These are phyloP conservation scores for Penicillium cataractarum DNA, from an alignment of 495 filamentous ascomycete species.

Conservation along the genomic window DNA sequence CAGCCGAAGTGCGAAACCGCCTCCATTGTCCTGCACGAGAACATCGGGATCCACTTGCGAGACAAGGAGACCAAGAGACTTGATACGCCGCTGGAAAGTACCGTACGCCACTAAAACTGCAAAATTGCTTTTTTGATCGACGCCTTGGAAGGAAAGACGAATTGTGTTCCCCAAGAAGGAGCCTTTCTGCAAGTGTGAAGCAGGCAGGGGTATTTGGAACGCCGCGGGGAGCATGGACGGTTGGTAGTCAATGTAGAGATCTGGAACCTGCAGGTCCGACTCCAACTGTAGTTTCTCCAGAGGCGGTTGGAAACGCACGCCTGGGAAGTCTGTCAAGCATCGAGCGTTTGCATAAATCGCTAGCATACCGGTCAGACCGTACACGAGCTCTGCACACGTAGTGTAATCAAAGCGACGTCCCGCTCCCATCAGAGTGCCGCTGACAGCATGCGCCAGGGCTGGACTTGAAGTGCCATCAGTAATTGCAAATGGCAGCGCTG, in stretches of 20 bases:
- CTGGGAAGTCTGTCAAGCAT: constrained; percentile 39
- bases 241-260: constrained; percentile 42
- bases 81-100: constrained; percentile 31
- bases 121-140: constrained; percentile 38
- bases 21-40: constrained; percentile 38
- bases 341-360: constrained; percentile 47
- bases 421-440: constrained; percentile 27
- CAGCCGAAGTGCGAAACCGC: constrained; percentile 47
- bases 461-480: constrained; percentile 14
- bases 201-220: constrained; percentile 37
- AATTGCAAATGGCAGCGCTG: constrained; percentile 10
- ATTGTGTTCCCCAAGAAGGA: constrained; percentile 41
- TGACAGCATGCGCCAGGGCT: constrained; percentile 35
- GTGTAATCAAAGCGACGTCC: constrained; percentile 29
- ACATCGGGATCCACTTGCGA: constrained; percentile 37
- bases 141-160: constrained; percentile 45
- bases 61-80: constrained; percentile 29
- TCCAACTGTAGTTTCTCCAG: constrained; percentile 40
- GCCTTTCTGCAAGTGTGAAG: constrained; percentile 28
- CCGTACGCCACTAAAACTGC: constrained; percentile 48
- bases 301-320: constrained; percentile 37
- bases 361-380: constrained; percentile 45
- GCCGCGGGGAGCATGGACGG: constrained; percentile 33
- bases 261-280: constrained; percentile 37
- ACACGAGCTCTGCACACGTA: constrained; percentile 41